Base-by-base conservation (phyloP, 148 eudicot species). In the Rhododendron ferrugineum region DNA sequence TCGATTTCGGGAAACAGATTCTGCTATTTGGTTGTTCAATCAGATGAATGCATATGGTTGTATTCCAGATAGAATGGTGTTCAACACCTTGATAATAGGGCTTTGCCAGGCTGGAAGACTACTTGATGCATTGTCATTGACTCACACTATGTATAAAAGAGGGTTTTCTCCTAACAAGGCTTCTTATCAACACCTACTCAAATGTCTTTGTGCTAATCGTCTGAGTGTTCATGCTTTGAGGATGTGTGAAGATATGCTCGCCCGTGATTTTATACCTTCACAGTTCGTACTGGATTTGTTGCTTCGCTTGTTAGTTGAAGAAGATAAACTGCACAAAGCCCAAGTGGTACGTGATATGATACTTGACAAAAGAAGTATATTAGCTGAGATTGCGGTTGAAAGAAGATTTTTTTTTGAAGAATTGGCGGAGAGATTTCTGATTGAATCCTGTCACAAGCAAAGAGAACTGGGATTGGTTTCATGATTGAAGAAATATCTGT, bases 111-210 rank as follows among this genome's bases (percentile, higher is more conserved):
- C 79, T 66, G 85, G 88, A n/a, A 91, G 92, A 82, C 60, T 86
- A 23, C 47, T 86, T n/a, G 91, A 89, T 79, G 91, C 92, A 16
- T 86, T 91, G 78, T 88, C 90, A 34, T 79, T 91, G 87, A 66
- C 89, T 22, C 82, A 82, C 28, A 75, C 79, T 32, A 91, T 89
- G 92, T 81, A 64, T 52, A 91, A 91, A 85, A 88, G 91, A 89
- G 92, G 92, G 70, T 83, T 84, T 77, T 80, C 79, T 23, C 92
- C 92, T 76, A 82, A 78, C 62, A 83, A 89, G 83, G 76, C 32
- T 42, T 86, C 89, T 73, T 91, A 89, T 68, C 90, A 91, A 68
- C n/a, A 68, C 60, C 26, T 91, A 79, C 88, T 91, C n/a, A 56
- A 77, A 72, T 26, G 84, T 83, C 87, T 91, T 83, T 91, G 91